Conservation (phyloP, 352 stramenopile species). For the Globisporangium cystogenes region DNA sequence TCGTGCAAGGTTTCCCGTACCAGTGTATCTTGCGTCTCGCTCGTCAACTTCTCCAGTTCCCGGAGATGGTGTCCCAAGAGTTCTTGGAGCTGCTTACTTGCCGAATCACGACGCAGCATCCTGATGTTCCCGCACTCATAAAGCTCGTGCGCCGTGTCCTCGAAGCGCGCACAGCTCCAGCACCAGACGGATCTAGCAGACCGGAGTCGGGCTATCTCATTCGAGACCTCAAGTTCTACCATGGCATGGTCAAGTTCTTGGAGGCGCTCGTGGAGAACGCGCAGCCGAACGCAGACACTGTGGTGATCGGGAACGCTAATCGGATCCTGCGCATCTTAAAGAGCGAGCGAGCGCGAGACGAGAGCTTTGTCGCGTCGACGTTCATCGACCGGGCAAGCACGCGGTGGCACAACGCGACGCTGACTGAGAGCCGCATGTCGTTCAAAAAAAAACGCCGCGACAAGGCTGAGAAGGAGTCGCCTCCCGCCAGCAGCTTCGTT, state of each 20-base stretch:
- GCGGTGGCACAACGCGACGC: slow-evolving; percentile 67
- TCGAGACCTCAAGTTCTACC: slow-evolving; percentile 64
- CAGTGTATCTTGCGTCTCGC: slow-evolving; percentile 57
- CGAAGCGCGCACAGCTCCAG: slow-evolving; percentile 39
- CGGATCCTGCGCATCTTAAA: slow-evolving; percentile 70
- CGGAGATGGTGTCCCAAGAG: slow-evolving; percentile 55
- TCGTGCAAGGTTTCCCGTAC: slow-evolving; percentile 71
- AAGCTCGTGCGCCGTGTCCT: slow-evolving; percentile 73
- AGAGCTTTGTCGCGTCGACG: slow-evolving; percentile 36
- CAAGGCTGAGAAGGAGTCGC: background rate
- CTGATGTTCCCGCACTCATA: slow-evolving; percentile 57
- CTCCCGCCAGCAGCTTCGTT: slow-evolving; percentile 1
- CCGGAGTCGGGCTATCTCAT: slow-evolving; percentile 36
- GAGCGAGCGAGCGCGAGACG: slow-evolving; percentile 47
- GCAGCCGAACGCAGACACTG: slow-evolving; percentile 25
- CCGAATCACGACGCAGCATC: slow-evolving; percentile 60
- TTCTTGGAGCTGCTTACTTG: slow-evolving; percentile 74
- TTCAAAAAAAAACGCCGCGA: slow-evolving; percentile 15
- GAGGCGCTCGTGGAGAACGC: slow-evolving; percentile 49
- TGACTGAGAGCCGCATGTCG: slow-evolving; percentile 27
- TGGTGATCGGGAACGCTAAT: slow-evolving; percentile 66
- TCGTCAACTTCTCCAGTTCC: slow-evolving; percentile 57
- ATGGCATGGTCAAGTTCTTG: slow-evolving; percentile 50
- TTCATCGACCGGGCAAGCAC: slow-evolving; percentile 57
- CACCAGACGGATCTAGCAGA: slow-evolving; percentile 24